Conservation (phyloP, 2,329 filamentous ascomycete species). For the Plectosphaerella sp. region DNA sequence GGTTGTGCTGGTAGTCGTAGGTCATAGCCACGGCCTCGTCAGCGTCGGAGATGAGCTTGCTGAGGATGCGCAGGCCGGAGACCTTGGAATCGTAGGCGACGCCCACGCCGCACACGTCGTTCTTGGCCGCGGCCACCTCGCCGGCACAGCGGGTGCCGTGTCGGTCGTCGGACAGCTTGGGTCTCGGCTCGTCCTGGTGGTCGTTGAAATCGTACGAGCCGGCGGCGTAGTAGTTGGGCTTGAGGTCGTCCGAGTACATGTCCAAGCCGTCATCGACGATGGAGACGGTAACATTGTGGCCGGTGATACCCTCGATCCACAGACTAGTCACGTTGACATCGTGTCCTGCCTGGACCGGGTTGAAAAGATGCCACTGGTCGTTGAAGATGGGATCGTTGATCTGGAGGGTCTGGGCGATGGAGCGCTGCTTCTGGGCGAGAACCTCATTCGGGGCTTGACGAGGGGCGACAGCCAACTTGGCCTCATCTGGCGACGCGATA, state of each 20-base stretch:
- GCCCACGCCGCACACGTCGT: conserved; percentile 91
- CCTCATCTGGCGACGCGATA: conserved; percentile 20
- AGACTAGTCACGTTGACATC: conserved; percentile 95
- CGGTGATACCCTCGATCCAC: conserved; percentile 88
- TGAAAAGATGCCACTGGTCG: conserved; percentile 95
- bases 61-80: conserved; percentile 87
- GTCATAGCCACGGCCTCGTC: conserved; percentile 93
- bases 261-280: conserved; percentile 96
- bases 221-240: conserved; percentile 86
- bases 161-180: conserved; percentile 76
- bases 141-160: conserved; percentile 95
- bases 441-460: conserved; percentile 22
- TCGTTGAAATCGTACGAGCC: conserved; percentile 98
- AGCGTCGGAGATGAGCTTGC: conserved; percentile 82
- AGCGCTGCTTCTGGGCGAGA: conserved; percentile 53
- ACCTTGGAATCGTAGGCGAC: conserved; percentile 91
- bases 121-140: conserved; percentile 87
- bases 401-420: conserved; percentile 60
- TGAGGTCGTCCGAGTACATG: conserved; percentile 90
- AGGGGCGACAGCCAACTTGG: conserved; percentile 2
- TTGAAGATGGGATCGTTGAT: conserved; percentile 89
- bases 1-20: conserved; percentile 84
- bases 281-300: conserved; percentile 81
- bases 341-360: conserved; percentile 74
- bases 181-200: conserved; percentile 69